Evolutionary conservation across 2,329 filamentous ascomycete genomes (phyloP), one percentile per base, ranked within the genome.

Genomic region (Botrytis fabae): DNA sequence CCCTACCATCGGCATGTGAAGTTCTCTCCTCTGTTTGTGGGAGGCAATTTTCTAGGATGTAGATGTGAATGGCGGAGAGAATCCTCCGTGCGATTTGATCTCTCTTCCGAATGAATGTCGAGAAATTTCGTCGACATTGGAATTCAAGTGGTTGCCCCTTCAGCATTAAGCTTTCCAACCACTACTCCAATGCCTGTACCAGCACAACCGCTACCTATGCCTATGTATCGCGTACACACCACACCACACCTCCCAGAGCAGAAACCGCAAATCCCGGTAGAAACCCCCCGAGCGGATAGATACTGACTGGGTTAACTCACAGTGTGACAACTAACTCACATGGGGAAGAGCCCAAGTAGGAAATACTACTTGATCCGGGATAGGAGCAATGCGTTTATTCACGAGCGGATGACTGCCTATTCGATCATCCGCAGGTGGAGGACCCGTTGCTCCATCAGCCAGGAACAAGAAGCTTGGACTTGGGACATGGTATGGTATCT

Each of bases 391-490:
- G 40, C 0, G 2, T 25, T 61, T 38, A 2, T 32, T 32, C 32
- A 25, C 4, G 35, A 40, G 12, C 35, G 14, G 60, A 62, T 62
- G 32, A 62, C 35, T 40, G 12, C 12, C n/a, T 54, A 6, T n/a
- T 38, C 25, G 6, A 4, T 62, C 14, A 40, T 38, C 22, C 35
- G 35, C 35, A 61, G 22, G 16, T 61, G 22, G 12, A 14, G 20
- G 35, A 62, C 61, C 38, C 61, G 14, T 63, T 63, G 38, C 16
- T 18, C 61, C 61, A 63, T 28, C 61, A 44, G 38, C 61, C 61
- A 63, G 61, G 61, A 63, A 63, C 61, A n/a, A 63, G 61, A 63
- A 63, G 61, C 61, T 63, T 63, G 61, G 61, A 44, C 61, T 40
- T 18, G 9, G n/a, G 22, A 40, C 59, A 38, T 38, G 35, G 35